Base-by-base conservation (phyloP, 1,139 yeast species). In the Zygosaccharomyces sapae region DNA sequence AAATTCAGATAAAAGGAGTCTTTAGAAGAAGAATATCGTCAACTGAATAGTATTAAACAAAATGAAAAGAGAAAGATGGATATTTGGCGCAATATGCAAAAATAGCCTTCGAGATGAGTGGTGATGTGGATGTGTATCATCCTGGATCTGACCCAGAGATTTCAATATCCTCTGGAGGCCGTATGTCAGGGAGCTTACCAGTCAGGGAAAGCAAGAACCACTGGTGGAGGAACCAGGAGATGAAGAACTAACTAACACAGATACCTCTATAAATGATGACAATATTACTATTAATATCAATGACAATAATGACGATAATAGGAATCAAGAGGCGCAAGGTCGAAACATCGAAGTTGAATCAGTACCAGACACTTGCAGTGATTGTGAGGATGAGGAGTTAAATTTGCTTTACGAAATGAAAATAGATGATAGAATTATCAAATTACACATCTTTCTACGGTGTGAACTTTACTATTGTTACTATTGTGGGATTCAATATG, bases 401-500 rank as follows among this genome's bases (percentile, higher is more conserved):
- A 57, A 57, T 3, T 49, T 62, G 19, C 68, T 70, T 40, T 55
- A 66, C 22, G 56, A 56, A 5, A 55, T 62, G 42, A 38, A 57
- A 5, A 27, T 56, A 2, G 57, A 55, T 8, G 66, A 68, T 35
- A 65, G 61, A 43, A 49, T 72, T 6, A 54, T 51, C 30, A 56
- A 57, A 29, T 49, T 73, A 7, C 56, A 68, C 27, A 52, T 55
- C 5, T 71, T 70, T 48, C 60, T 76, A 18, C 65, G 81, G 12
- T 53, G 64, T 0, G 62, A 61, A 25, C 69, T 67, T 47, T 52
- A 56, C 47, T 78, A 72, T 55, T 78, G 83, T 54, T 73, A 67
- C 54, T 77, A 68, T 63, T 78, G 83, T 55, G 80, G 80, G 0
- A 57, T 58, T 7, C 55, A 54, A 35, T 77, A 70, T 54, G 57